A percentile compares a stretch with the other conserved stretches of the same genome.
Evolutionary conservation across 148 eudicot genomes (phyloP).

Genomic region (Diospyros kaki): DNA sequence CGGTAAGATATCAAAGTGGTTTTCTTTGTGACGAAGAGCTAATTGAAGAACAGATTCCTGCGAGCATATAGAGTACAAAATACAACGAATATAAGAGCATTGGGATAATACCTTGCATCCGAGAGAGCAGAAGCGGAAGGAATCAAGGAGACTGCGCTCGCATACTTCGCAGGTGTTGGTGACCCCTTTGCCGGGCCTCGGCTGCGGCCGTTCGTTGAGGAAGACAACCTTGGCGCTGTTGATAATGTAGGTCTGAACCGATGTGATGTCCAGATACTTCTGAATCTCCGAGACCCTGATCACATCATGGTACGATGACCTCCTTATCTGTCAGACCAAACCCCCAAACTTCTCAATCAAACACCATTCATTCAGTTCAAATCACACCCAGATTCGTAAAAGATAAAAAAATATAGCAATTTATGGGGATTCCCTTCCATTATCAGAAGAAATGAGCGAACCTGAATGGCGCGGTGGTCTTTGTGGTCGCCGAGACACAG

Average conservation of each 20-base stretch:
- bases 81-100: no score
- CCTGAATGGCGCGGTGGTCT: slow-evolving; percentile 79
- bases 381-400: neutral
- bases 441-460: slow-evolving; percentile 8
- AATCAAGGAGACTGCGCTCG: slow-evolving; percentile 80
- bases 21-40: no score
- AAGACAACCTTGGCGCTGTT: slow-evolving; percentile 88
- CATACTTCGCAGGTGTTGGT: slow-evolving; percentile 81
- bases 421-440: neutral
- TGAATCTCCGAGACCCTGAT: slow-evolving; percentile 82
- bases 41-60: no score
- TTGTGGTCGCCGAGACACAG: slow-evolving; percentile 58
- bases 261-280: slow-evolving; percentile 66
- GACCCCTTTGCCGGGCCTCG: slow-evolving; percentile 89
- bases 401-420: neutral
- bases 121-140: slow-evolving; percentile 92
- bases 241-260: slow-evolving; percentile 82
- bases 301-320: slow-evolving; percentile 95
- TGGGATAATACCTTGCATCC: slow-evolving; percentile 67
- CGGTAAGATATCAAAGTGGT: no score
- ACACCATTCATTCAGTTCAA: neutral
- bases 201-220: slow-evolving; percentile 85
- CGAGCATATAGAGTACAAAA: no score
- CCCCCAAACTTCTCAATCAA: neutral
- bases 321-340: slow-evolving; percentile 51